A percentile compares a stretch with the other conserved stretches of the same genome.
Evolutionary conservation across 2,329 filamentous ascomycete genomes (phyloP).

Genomic region (Aspergillus pseudoviridinutans): DNA sequence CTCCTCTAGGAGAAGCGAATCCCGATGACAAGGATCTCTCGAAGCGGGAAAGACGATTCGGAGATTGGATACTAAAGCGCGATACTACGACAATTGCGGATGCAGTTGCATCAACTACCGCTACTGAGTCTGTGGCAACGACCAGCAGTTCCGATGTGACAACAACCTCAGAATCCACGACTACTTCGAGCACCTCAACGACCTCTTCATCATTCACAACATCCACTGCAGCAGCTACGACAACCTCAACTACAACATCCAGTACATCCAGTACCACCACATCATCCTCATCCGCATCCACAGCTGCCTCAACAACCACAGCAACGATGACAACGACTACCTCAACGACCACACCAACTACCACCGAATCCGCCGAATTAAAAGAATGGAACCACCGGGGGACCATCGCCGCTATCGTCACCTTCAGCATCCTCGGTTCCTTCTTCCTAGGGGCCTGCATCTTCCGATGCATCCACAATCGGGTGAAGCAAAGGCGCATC

Average conservation of each 20-base stretch:
- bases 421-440: background rate
- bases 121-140: too few relatives aligned
- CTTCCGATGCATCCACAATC: background rate
- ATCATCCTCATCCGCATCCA: background rate
- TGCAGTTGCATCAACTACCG: background rate
- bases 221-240: background rate
- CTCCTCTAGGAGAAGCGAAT: background rate
- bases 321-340: background rate
- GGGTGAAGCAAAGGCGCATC: background rate
- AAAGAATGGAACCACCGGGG: background rate
- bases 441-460: background rate
- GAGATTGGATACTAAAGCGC: background rate
- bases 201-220: background rate
- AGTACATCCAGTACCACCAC: background rate
- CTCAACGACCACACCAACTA: background rate
- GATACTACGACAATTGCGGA: background rate
- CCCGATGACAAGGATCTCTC: background rate
- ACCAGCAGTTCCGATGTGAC: background rate
- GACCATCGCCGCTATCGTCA: background rate
- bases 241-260: background rate
- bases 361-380: background rate
- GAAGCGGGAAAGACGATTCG: background rate
- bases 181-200: background rate
- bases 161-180: background rate
- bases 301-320: background rate